Evolutionary conservation across 2,329 filamentous ascomycete genomes (phyloP).

Genomic region (Domatiomyces globalis): DNA sequence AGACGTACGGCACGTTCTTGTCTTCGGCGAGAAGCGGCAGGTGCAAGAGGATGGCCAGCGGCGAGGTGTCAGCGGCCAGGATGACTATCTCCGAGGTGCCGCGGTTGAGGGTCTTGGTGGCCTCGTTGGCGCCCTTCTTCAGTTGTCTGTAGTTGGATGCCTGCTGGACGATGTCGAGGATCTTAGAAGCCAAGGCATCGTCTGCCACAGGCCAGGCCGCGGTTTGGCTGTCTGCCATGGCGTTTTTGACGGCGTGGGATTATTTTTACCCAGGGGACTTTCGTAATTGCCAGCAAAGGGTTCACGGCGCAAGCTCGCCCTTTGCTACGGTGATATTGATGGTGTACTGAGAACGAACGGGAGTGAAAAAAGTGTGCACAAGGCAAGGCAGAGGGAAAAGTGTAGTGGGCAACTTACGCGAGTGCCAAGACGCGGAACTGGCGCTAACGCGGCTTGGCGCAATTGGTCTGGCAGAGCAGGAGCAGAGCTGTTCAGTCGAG

Average conservation of each 20-base stretch:
- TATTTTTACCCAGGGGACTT: background rate
- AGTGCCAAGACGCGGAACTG: constrained; percentile 1
- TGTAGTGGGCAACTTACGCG: background rate
- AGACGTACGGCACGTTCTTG: constrained; percentile 53
- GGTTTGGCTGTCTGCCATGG: constrained; percentile 16
- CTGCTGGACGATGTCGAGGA: constrained; percentile 70
- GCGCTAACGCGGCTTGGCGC: background rate
- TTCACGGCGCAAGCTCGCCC: too few species aligned
- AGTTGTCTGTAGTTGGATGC: constrained; percentile 47
- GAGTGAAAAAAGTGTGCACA: too few species aligned
- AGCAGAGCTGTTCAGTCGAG: constrained; percentile 4
- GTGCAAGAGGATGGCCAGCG: constrained; percentile 77
- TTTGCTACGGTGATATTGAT: too few species aligned
- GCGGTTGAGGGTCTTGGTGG: constrained; percentile 79
- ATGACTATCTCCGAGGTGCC: constrained; percentile 83
- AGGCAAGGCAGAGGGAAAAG: background rate
- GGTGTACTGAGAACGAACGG: too few species aligned
- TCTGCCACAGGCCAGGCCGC: constrained; percentile 58
- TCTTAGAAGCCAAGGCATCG: constrained; percentile 52
- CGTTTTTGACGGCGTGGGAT: background rate
- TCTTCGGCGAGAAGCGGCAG: constrained; percentile 74
- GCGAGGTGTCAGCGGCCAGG: constrained; percentile 74
- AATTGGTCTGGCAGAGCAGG: constrained; percentile 20
- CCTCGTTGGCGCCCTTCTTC: constrained; percentile 80
- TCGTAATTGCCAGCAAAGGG: too few species aligned